A percentile compares a stretch with the other conserved stretches of the same genome.
phyloP scores from a whole-genome alignment of 352 stramenopile genomes.

The Globisporangium sylvaticum region DNA sequence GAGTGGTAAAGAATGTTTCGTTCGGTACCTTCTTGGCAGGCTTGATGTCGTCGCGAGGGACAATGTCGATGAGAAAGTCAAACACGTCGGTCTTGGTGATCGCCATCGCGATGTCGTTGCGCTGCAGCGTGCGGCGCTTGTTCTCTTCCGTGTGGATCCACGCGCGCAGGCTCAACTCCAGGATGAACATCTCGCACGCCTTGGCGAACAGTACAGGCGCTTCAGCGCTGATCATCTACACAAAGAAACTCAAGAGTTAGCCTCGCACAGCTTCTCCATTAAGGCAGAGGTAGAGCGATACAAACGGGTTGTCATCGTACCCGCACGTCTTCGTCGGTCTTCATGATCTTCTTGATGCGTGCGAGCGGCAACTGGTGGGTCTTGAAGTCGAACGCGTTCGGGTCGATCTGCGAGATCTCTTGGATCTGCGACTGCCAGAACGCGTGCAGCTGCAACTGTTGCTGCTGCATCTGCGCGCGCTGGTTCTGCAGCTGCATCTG shows the following conservation, averaged over 20 bases:
- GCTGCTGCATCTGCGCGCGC: constrained; percentile 85
- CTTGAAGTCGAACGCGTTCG: constrained; percentile 84
- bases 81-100: constrained; percentile 91
- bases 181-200: constrained; percentile 94
- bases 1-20: neutral
- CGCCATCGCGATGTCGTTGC: constrained; percentile 87
- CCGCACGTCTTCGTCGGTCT: constrained; percentile 91
- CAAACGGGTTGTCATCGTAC: constrained; percentile 24
- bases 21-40: constrained; percentile 62
- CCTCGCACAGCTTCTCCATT: neutral
- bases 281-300: neutral
- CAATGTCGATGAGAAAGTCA: constrained; percentile 91
- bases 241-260: constrained; percentile 1
- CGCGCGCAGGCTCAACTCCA: constrained; percentile 85
- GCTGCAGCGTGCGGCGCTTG: constrained; percentile 91
- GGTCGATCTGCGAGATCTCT: constrained; percentile 86
- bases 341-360: constrained; percentile 96
- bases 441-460: constrained; percentile 77
- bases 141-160: constrained; percentile 92
- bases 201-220: constrained; percentile 92
- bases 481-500: constrained; percentile 86
- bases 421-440: constrained; percentile 89
- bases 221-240: constrained; percentile 91
- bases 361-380: constrained; percentile 89
- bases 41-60: constrained; percentile 87